Evolutionary conservation across 176 grass and related monocot species (phyloP).

Genomic region (Aegilops speltoides): DNA sequence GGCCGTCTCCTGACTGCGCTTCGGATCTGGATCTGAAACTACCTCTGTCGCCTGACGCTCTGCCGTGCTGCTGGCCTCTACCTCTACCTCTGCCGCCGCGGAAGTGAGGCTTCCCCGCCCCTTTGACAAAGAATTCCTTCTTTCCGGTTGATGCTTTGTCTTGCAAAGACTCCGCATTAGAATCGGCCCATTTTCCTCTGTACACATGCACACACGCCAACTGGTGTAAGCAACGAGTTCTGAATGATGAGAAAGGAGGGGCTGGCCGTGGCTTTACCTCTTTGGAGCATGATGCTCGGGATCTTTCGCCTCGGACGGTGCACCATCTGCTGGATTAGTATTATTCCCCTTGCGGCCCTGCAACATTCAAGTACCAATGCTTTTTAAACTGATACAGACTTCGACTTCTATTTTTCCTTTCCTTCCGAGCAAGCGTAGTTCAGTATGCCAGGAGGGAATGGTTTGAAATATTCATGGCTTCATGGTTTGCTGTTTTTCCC

Average conservation of each 20-base stretch:
- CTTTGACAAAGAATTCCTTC: constrained; percentile 44
- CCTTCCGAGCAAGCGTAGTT: not conserved
- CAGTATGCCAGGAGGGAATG: not conserved
- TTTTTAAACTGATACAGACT: not conserved
- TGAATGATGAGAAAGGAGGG: not conserved
- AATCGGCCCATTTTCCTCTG: constrained; percentile 45
- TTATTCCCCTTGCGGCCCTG: constrained; percentile 61
- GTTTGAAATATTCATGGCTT: not conserved
- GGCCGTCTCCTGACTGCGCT: constrained; percentile 8
- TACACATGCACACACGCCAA: not conserved
- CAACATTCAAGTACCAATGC: constrained; percentile 12
- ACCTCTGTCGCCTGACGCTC: not conserved
- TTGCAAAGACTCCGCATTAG: constrained; percentile 22
- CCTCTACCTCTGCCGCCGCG: not conserved
- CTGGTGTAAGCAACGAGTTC: not conserved
- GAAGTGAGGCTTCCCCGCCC: not conserved
- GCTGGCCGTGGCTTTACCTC: constrained; percentile 33
- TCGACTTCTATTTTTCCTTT: not conserved
- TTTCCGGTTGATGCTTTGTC: constrained; percentile 6
- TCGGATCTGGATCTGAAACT: constrained; percentile 20
- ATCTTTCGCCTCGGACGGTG: constrained; percentile 8
- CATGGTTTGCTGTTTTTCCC: not conserved
- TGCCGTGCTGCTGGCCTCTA: not conserved
- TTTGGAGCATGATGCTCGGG: constrained; percentile 15
- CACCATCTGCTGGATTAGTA: constrained; percentile 18